Conservation (phyloP, 2,329 filamentous ascomycete species). For the Alternaria sp. region DNA sequence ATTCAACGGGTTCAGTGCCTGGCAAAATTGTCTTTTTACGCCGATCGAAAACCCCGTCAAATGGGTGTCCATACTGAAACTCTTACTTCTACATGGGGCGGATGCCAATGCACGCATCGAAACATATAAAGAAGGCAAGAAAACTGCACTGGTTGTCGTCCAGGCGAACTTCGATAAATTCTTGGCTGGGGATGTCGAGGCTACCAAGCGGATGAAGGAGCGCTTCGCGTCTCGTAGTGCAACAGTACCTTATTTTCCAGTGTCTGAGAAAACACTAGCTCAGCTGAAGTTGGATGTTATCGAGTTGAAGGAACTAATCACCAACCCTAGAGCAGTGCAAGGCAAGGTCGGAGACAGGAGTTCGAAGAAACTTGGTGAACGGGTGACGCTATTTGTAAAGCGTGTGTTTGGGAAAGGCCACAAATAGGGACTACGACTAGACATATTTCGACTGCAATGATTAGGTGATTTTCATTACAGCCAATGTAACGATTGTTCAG, state of each 20-base stretch:
- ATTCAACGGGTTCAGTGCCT: background rate
- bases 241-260: no score
- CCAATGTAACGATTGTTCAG: no score
- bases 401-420: background rate
- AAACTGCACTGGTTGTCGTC: background rate
- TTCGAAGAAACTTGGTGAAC: background rate
- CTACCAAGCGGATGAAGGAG: background rate
- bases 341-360: background rate
- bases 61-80: background rate
- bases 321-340: no score
- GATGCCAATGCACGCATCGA: background rate
- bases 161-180: background rate
- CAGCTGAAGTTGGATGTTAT: background rate
- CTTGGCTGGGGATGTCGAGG: background rate
- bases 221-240: no score
- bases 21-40: background rate
- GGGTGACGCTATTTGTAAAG: background rate
- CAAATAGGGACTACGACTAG: no score
- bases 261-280: background rate
- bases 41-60: background rate
- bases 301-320: background rate
- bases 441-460: no score
- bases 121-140: accelerated
- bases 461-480: no score
- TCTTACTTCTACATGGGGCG: background rate